These are phyloP conservation scores for Cymbopogon flexuosus DNA, from an alignment of 202 grass and related monocot species.

Conservation along the genomic window DNA sequence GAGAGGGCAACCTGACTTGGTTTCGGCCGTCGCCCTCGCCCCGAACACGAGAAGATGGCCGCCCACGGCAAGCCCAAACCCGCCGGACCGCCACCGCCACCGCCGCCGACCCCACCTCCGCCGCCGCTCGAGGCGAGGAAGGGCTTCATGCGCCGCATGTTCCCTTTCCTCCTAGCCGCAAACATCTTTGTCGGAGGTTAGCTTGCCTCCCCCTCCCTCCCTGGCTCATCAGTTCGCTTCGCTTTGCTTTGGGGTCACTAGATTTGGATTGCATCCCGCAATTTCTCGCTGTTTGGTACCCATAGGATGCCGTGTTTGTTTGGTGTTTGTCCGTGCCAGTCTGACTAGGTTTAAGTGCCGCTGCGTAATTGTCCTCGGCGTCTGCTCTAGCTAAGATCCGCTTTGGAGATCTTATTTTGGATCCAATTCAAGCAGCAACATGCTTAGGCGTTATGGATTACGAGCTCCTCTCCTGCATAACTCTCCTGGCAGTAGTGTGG, in stretches of 20 bases:
- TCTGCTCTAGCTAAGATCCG: neutral
- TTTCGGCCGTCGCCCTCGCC: too few relatives aligned
- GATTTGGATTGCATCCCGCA: neutral
- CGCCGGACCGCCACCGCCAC: neutral
- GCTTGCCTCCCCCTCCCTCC: neutral
- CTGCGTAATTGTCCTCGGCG: neutral
- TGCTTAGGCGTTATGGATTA: neutral
- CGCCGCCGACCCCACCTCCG: slow-evolving; percentile 12
- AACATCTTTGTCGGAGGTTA: slow-evolving; percentile 71
- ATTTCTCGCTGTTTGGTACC: neutral
- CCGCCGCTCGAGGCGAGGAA: slow-evolving; percentile 32
- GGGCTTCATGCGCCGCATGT: slow-evolving; percentile 57
- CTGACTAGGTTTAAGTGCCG: neutral
- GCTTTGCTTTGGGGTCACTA: neutral
- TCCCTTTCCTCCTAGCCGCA: slow-evolving; percentile 60
- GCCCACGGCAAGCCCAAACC: slow-evolving; percentile 37
- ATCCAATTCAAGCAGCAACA: neutral
- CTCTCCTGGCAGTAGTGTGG: neutral
- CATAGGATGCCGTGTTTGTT: neutral
- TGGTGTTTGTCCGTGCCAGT: neutral
- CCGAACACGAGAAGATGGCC: slow-evolving; percentile 25
- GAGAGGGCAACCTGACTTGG: too few relatives aligned
- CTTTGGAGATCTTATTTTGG: neutral
- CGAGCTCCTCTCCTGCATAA: neutral
- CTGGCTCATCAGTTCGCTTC: neutral